These are phyloP conservation scores for Asterophora lycoperdoides DNA, from an alignment of 768 basidiomycete genomes.

Conservation along the genomic window DNA sequence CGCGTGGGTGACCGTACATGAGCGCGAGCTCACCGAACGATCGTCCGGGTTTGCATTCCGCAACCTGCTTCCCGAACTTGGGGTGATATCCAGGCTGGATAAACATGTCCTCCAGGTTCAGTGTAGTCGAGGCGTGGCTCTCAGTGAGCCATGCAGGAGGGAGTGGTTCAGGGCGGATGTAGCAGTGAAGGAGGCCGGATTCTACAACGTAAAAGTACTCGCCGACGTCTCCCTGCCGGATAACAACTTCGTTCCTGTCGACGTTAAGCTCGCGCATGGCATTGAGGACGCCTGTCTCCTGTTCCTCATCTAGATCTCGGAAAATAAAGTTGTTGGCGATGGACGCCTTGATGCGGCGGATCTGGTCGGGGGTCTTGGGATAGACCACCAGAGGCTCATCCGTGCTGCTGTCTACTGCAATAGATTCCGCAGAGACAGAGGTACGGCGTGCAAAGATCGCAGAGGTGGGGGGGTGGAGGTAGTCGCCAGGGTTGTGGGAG, in stretches of 20 bases:
- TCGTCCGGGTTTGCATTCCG: slow-evolving; percentile 76
- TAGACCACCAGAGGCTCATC: slow-evolving; percentile 71
- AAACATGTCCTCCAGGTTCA: slow-evolving; percentile 48
- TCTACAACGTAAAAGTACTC: slow-evolving; percentile 99
- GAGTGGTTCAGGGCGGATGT: slow-evolving; percentile 63
- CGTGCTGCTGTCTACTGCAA: slow-evolving; percentile 68
- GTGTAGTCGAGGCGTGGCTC: slow-evolving; percentile 32
- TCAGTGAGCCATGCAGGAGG: slow-evolving; percentile 56
- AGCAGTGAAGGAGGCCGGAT: slow-evolving; percentile 80
- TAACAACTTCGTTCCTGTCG: slow-evolving; percentile 77
- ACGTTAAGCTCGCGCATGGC: slow-evolving; percentile 91
- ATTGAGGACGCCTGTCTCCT: slow-evolving; percentile 85
- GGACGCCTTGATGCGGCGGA: slow-evolving; percentile 80
- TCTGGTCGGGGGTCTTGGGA: slow-evolving; percentile 78
- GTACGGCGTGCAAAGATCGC: slow-evolving; percentile 87
- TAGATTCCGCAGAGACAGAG: slow-evolving; percentile 95
- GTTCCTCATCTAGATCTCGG: slow-evolving; percentile 94
- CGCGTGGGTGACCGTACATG: slow-evolving; percentile 97
- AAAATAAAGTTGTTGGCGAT: slow-evolving; percentile 92
- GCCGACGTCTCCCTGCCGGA: slow-evolving; percentile 94
- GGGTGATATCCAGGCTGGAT: slow-evolving; percentile 63
- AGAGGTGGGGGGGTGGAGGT: slow-evolving; percentile 67
- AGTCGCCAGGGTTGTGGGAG: slow-evolving; percentile 54
- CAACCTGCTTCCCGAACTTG: slow-evolving; percentile 76
- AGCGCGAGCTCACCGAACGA: slow-evolving; percentile 96